Base-by-base conservation (phyloP, 805 yeast genomes). In the Millerozyma miso region DNA sequence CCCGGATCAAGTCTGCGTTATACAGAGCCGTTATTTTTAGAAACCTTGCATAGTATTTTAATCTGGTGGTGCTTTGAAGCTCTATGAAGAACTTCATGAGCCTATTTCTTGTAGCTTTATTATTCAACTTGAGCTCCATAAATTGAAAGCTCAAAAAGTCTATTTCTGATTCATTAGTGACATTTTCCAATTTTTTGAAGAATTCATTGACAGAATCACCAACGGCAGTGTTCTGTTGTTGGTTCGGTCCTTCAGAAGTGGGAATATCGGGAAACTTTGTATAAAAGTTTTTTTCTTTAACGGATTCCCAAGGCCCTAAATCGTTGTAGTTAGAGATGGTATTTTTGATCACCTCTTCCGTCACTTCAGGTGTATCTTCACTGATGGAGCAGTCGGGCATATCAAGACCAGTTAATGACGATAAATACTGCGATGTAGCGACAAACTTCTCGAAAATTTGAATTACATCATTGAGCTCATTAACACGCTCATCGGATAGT, bases 91-190 rank as follows among this genome's bases (percentile, higher is more conserved):
- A 79, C 40, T 73, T 76, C 38, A 78, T 54, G 5, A 89, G 55
- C 49, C 88, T 69, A 48, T 79, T 76, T 38, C 73, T 75, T 0
- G 95, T 80, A 0, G 93, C 89, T 58, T 83, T 87, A 54, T 85
- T 86, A 55, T 83, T 77, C 18, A 88, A 60, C 19, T 71, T 62
- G n/a, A 60, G 49, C 3, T 47, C 41, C 77, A 84, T 76, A 58
- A 76, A 83, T 6, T 66, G 69, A 13, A 56, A 45, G 1, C 73
- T 76, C 4, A 76, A 58, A 3, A 64, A 59, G 45, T 81, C 85
- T 15, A 83, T 62, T 15, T 74, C 81, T 37, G 71, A 66, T 6
- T 69, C 77, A 1, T 75, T 65, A 3, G 62, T 55, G 0, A 74
- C 74, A 4, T 55, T 54, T 41, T 76, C 77, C 33, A 80, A 59